phyloP scores from a whole-genome alignment of 495 filamentous ascomycete genomes.

The Annulohypoxylon stygium region DNA sequence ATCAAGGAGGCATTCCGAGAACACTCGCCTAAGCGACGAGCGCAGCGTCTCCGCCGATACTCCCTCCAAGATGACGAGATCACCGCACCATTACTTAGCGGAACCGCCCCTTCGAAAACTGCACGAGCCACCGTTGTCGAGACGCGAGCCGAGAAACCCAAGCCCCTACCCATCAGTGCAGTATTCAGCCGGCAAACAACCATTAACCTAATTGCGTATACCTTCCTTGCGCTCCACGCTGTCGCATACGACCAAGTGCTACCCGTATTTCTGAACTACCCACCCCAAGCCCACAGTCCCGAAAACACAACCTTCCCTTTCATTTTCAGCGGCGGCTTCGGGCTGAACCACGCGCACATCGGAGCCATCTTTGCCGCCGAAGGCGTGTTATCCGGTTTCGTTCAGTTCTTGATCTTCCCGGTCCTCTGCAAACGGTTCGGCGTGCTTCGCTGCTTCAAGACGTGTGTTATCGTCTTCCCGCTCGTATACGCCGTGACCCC shows the following conservation, averaged over 20 bases:
- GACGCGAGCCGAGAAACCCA: conserved; percentile 37
- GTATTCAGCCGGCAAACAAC: conserved; percentile 80
- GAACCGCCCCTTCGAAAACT: conserved; percentile 53
- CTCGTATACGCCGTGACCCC: conserved; percentile 79
- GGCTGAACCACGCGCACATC: conserved; percentile 75
- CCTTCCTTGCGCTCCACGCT: conserved; percentile 78
- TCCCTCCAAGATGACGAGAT: conserved; percentile 61
- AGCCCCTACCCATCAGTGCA: conserved; percentile 69
- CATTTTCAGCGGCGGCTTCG: conserved; percentile 83
- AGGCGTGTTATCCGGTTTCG: conserved; percentile 75
- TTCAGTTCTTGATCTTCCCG: conserved; percentile 87
- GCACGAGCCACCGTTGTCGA: conserved; percentile 30
- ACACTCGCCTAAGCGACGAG: conserved; percentile 38
- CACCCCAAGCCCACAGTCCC: conserved; percentile 60
- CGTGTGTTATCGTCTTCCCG: conserved; percentile 71
- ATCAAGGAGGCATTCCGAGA: conserved; percentile 55
- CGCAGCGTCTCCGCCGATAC: conserved; percentile 51
- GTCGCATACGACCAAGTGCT: conserved; percentile 85
- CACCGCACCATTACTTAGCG: conserved; percentile 56
- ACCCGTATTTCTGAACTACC: conserved; percentile 85
- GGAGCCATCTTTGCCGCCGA: conserved; percentile 83
- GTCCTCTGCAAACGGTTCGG: conserved; percentile 74
- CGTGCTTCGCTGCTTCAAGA: conserved; percentile 75
- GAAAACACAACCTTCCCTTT: conserved; percentile 78
- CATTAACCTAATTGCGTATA: conserved; percentile 81